A percentile compares a stretch with the other conserved stretches of the same genome.
These are phyloP conservation scores for Penicillium silybi DNA, from an alignment of 495 filamentous ascomycete species.

Conservation along the genomic window DNA sequence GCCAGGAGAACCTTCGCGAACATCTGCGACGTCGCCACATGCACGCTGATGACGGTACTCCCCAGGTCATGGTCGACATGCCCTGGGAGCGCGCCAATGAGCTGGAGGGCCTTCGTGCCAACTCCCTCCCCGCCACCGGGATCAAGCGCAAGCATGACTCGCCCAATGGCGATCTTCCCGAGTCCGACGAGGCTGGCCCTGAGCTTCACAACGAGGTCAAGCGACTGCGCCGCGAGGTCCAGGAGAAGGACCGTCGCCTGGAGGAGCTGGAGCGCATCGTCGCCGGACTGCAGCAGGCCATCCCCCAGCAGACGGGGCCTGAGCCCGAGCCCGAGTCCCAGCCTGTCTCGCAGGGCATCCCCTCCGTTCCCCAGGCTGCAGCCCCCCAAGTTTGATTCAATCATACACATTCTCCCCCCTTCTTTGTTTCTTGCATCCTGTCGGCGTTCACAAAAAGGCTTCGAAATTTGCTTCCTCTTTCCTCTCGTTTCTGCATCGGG, in stretches of 20 bases:
- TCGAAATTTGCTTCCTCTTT: constrained; percentile 4
- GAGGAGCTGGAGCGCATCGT: constrained; percentile 45
- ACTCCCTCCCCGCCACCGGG: constrained; percentile 22
- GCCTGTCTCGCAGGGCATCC: constrained; percentile 12
- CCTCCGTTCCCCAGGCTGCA: constrained; percentile 17
- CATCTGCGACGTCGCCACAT: constrained; percentile 83
- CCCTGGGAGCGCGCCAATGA: constrained; percentile 25
- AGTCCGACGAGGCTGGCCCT: constrained; percentile 38
- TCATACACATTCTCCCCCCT: neutral
- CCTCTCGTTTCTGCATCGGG: constrained; percentile 15
- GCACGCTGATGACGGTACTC: constrained; percentile 40
- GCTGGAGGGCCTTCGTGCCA: constrained; percentile 23
- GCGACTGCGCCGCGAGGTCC: constrained; percentile 51
- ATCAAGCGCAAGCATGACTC: constrained; percentile 47
- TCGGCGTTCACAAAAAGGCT: constrained; percentile 17
- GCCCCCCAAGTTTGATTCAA: constrained; percentile 13
- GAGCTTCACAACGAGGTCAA: constrained; percentile 57
- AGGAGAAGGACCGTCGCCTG: constrained; percentile 47
- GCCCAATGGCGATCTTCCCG: constrained; percentile 30
- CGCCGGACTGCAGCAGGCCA: constrained; percentile 39
- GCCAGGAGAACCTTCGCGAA: constrained; percentile 87
- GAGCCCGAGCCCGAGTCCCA: constrained; percentile 18
- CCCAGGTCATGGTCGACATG: constrained; percentile 30
- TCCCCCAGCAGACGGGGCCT: constrained; percentile 28
- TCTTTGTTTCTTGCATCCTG: constrained; percentile 11